Conservation (phyloP, 31 red algal genomes). For the Porphyra umbilicalis region DNA sequence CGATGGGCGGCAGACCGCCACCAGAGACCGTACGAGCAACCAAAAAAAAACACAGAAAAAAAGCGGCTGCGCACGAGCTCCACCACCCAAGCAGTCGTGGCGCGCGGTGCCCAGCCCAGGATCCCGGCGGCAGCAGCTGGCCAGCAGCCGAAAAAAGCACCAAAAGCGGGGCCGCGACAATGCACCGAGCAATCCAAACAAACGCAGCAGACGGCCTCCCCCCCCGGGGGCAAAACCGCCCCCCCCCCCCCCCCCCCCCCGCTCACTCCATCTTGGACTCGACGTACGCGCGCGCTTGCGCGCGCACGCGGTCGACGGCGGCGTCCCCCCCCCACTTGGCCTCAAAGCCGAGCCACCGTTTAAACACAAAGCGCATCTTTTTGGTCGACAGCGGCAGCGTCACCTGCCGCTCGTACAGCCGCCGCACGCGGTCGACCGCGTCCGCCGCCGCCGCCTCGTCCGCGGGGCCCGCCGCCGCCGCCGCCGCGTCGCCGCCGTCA, state of each 20-base stretch:
- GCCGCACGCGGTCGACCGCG: slow-evolving; percentile 28
- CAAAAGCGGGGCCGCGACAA: no score
- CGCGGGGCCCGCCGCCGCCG: slow-evolving; percentile 9
- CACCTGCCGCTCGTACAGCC: slow-evolving; percentile 50
- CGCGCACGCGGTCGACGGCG: slow-evolving; percentile 25
- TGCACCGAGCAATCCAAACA: no score
- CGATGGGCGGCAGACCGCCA: no score
- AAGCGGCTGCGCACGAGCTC: no score
- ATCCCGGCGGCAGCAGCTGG: no score
- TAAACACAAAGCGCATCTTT: slow-evolving; percentile 84
- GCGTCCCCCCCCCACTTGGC: slow-evolving; percentile 46
- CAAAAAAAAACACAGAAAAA: no score
- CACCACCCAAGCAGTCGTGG: no score
- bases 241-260: neutral
- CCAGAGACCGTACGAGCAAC: no score
- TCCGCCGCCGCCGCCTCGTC: slow-evolving; percentile 2
- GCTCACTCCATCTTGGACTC: slow-evolving; percentile 16
- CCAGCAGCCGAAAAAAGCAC: no score
- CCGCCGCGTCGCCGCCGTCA: neutral
- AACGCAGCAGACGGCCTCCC: no score
- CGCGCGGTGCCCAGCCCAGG: no score
- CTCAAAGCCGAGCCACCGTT: slow-evolving; percentile 77
- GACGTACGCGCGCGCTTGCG: slow-evolving; percentile 41
- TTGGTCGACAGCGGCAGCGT: slow-evolving; percentile 62
- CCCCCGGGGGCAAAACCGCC: no score